Evolutionary conservation across 352 stramenopile genomes (phyloP).

Genomic region (Globisporangium uncinulatum): DNA sequence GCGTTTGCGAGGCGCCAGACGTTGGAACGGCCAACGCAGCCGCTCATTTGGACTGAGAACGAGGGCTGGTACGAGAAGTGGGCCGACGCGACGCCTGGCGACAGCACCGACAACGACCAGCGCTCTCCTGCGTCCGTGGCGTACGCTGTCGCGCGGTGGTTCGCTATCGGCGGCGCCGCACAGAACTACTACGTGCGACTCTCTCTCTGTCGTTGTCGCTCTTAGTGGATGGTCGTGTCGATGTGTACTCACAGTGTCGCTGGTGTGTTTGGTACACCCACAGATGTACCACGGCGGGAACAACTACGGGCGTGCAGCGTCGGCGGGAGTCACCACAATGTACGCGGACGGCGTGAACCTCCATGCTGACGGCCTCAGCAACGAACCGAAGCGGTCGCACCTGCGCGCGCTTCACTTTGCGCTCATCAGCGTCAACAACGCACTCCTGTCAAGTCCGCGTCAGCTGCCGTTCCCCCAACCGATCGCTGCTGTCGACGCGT

Average conservation of each 20-base stretch:
- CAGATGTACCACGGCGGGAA: constrained; percentile 79
- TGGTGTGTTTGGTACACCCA: not conserved
- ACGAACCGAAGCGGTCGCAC: constrained; percentile 66
- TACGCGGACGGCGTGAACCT: constrained; percentile 69
- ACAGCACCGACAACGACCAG: constrained; percentile 32
- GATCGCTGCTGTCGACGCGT: constrained; percentile 6
- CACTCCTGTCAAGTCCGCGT: constrained; percentile 39
- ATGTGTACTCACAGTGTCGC: not conserved
- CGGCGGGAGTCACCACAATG: constrained; percentile 63
- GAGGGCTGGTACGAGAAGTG: constrained; percentile 73
- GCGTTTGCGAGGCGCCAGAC: constrained; percentile 45
- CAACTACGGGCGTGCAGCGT: constrained; percentile 57
- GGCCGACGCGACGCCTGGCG: constrained; percentile 25
- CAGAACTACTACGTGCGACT: constrained; percentile 71
- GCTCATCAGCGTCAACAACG: constrained; percentile 49
- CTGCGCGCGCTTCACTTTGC: constrained; percentile 51
- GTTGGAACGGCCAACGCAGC: constrained; percentile 31
- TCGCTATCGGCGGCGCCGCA: constrained; percentile 48
- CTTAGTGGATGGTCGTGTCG: not conserved
- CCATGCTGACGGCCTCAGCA: constrained; percentile 58
- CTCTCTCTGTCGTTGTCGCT: not conserved
- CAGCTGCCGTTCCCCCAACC: constrained; percentile 38
- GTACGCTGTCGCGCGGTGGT: constrained; percentile 62
- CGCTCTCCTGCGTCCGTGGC: constrained; percentile 43
- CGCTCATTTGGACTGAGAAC: constrained; percentile 73